phyloP scores from a whole-genome alignment of 371 early-diverging fungal genomes.

The Saksenaea vasiformis region DNA sequence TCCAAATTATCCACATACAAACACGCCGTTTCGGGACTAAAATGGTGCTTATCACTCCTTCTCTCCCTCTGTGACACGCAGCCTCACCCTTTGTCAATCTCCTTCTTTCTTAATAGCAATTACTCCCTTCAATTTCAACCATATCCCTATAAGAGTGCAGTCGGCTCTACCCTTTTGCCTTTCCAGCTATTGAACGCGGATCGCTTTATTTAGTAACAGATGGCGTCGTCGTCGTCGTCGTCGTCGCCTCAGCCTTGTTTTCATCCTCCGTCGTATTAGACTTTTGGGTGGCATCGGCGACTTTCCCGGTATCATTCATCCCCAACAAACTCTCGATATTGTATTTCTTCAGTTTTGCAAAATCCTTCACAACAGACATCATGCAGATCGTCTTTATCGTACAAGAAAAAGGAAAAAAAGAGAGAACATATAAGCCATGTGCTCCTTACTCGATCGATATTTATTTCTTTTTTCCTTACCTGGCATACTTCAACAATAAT shows the following conservation, averaged over 20 bases:
- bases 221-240: background rate
- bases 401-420: background rate
- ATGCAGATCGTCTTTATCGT: slow-evolving; percentile 65
- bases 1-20: background rate
- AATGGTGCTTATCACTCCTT: background rate
- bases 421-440: background rate
- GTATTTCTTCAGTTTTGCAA: slow-evolving; percentile 63
- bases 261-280: background rate
- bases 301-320: slow-evolving; percentile 23
- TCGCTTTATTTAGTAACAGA: background rate
- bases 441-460: no score
- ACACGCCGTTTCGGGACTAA: slow-evolving; percentile 1
- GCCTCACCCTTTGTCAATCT: background rate
- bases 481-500: slow-evolving; percentile 74
- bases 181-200: background rate
- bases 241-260: background rate
- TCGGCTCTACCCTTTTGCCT: background rate
- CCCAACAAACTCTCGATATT: slow-evolving; percentile 66
- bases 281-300: background rate
- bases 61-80: background rate
- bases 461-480: slow-evolving; percentile 32
- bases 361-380: slow-evolving; percentile 70
- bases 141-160: slow-evolving; percentile 1
- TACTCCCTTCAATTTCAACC: slow-evolving; percentile 1
- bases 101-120: background rate